Evolutionary conservation across 2,329 filamentous ascomycete species (phyloP).

Genomic region (Clonostachys solani): DNA sequence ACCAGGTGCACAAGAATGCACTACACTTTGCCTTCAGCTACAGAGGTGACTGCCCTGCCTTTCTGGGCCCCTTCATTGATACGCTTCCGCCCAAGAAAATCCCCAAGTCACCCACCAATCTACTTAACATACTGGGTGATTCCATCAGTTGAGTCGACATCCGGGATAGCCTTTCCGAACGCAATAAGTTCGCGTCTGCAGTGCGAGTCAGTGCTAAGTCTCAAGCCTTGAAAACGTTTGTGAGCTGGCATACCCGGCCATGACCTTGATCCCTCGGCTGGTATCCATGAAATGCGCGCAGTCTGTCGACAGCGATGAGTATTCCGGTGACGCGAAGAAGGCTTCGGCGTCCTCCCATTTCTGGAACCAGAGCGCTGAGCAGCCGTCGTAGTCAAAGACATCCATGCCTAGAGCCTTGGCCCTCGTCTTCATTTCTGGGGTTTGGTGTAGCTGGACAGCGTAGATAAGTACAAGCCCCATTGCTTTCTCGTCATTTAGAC

Average conservation of each 20-base stretch:
- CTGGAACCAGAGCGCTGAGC: constrained; percentile 10
- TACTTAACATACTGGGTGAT: constrained; percentile 1
- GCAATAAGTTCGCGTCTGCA: constrained; percentile 6
- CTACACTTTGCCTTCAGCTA: no score
- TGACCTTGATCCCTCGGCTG: constrained; percentile 4
- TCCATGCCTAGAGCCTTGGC: constrained; percentile 6
- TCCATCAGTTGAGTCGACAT: constrained; percentile 6
- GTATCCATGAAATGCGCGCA: constrained; percentile 8
- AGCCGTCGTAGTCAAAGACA: constrained; percentile 11
- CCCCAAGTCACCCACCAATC: no score
- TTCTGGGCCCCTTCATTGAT: no score
- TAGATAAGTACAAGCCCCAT: neutral
- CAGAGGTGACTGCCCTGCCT: no score
- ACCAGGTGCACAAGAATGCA: no score
- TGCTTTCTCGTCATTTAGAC: no score
- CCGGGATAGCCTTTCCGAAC: constrained; percentile 7
- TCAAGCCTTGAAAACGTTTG: neutral
- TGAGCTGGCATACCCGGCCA: constrained; percentile 6
- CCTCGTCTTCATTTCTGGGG: constrained; percentile 7
- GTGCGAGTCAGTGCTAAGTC: neutral
- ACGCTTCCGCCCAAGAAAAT: no score
- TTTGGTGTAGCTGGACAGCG: constrained; percentile 8
- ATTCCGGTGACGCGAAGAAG: constrained; percentile 7
- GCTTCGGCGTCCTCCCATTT: constrained; percentile 7
- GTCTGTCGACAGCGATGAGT: constrained; percentile 4